A percentile compares a stretch with the other conserved stretches of the same genome.
phyloP scores from a whole-genome alignment of 2,329 filamentous ascomycete species.

The Stachybotrys elegans region DNA sequence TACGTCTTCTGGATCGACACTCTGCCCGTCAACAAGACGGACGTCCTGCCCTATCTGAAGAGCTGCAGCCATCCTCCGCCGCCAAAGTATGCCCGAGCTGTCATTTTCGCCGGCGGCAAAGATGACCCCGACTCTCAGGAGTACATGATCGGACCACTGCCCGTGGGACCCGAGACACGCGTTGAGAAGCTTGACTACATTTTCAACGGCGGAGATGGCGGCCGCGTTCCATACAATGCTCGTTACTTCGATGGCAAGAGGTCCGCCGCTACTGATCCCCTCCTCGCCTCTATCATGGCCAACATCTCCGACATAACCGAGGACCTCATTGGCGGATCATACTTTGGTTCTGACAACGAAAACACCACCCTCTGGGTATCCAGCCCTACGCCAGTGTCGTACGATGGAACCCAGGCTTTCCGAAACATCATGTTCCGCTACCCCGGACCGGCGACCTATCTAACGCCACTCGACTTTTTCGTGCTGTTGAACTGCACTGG shows the following conservation, averaged over 20 bases:
- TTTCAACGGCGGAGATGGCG: slow-evolving; percentile 36
- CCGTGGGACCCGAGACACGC: slow-evolving; percentile 30
- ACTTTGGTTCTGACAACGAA: slow-evolving; percentile 23
- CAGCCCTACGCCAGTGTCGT: slow-evolving; percentile 28
- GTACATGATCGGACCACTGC: slow-evolving; percentile 45
- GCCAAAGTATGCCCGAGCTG: slow-evolving; percentile 37
- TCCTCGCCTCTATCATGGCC: slow-evolving; percentile 32
- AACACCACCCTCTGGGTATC: slow-evolving; percentile 26
- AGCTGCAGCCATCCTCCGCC: slow-evolving; percentile 25
- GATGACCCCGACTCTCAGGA: slow-evolving; percentile 38
- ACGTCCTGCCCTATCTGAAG: slow-evolving; percentile 38
- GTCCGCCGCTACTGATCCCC: slow-evolving; percentile 23
- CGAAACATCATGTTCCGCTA: slow-evolving; percentile 36
- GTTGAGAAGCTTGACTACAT: slow-evolving; percentile 34
- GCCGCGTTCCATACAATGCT: slow-evolving; percentile 28
- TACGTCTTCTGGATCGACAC: slow-evolving; percentile 41
- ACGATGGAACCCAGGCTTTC: slow-evolving; percentile 34
- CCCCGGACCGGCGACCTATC: slow-evolving; percentile 31
- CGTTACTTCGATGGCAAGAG: slow-evolving; percentile 26
- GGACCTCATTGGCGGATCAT: slow-evolving; percentile 29
- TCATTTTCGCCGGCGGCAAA: slow-evolving; percentile 39
- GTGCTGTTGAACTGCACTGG: slow-evolving; percentile 37
- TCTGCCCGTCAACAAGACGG: slow-evolving; percentile 42
- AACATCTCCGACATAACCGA: slow-evolving; percentile 41
- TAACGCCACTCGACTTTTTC: slow-evolving; percentile 40